Percentiles rank a stretch among this genome's conserved stretches.
Evolutionary conservation across 306 rosid genomes (phyloP).

Genomic region (Cercis canadensis): DNA sequence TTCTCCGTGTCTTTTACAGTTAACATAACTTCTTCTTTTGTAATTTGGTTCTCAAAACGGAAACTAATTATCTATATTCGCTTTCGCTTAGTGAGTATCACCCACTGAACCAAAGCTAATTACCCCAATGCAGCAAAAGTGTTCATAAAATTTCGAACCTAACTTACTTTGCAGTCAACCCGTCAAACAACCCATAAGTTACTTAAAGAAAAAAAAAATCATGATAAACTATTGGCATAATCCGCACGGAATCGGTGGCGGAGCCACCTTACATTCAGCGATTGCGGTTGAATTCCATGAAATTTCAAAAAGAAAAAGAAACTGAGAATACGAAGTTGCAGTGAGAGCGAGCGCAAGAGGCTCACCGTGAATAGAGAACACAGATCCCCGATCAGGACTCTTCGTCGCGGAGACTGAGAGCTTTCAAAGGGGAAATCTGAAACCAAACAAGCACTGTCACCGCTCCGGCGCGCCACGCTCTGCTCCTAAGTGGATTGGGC

Average conservation of each 20-base stretch:
- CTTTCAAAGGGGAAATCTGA: background rate
- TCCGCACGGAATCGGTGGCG: too few relatives aligned
- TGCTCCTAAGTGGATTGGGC: background rate
- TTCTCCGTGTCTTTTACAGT: background rate
- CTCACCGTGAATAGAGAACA: background rate
- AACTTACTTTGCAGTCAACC: background rate
- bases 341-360: background rate
- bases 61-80: background rate
- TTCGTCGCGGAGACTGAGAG: background rate
- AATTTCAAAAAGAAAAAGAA: background rate
- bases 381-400: background rate
- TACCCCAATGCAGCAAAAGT: background rate
- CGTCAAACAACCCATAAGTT: background rate
- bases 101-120: background rate
- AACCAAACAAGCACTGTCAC: background rate
- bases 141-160: background rate
- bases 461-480: background rate
- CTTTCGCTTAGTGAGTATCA: too few relatives aligned
- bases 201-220: too few relatives aligned
- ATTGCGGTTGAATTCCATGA: background rate
- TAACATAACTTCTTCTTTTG: background rate
- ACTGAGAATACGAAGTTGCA: background rate
- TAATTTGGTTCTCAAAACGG: background rate
- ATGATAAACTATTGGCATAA: too few relatives aligned
- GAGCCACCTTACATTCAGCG: too few relatives aligned